Evolutionary conservation across 202 grass and related monocot genomes (phyloP).

Genomic region (Zizania palustris): DNA sequence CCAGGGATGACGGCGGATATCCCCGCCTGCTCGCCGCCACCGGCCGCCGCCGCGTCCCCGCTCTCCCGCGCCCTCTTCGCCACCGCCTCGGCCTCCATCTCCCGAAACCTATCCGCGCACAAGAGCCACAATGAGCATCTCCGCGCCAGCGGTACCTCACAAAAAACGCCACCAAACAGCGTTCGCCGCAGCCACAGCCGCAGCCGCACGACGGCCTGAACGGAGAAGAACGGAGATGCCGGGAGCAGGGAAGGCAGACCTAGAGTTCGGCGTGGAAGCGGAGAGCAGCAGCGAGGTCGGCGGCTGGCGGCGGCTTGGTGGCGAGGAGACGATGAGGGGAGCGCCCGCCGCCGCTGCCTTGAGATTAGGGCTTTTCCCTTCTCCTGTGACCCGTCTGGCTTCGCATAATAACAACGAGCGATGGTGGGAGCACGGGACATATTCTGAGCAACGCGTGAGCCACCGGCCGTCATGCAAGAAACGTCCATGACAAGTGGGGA

Average conservation of each 20-base stretch:
- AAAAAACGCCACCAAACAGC: not conserved
- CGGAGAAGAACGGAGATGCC: not conserved
- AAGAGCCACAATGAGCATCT: not conserved
- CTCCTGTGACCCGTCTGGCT: too few species aligned
- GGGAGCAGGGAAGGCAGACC: not conserved
- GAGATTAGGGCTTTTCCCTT: constrained; percentile 37
- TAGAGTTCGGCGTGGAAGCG: not conserved
- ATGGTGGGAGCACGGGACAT: not conserved
- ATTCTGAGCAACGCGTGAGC: not conserved
- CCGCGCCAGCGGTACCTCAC: not conserved
- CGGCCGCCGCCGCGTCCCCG: constrained; percentile 34
- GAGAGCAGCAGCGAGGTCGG: constrained; percentile 9
- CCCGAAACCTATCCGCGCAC: constrained; percentile 5
- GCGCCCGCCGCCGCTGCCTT: constrained; percentile 30
- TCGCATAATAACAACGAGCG: constrained; percentile 1
- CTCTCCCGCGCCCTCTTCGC: constrained; percentile 63
- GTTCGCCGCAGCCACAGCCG: not conserved
- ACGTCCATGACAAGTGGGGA: not conserved
- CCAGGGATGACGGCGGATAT: constrained; percentile 90
- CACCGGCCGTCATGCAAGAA: not conserved
- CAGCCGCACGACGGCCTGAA: not conserved
- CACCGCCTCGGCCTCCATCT: constrained; percentile 69
- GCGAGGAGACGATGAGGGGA: not conserved
- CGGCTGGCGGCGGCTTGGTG: constrained; percentile 9
- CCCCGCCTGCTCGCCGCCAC: constrained; percentile 58